Evolutionary conservation across 1,284 basidiomycete genomes (phyloP).

Genomic region (Filobasidium uniguttulatum): DNA sequence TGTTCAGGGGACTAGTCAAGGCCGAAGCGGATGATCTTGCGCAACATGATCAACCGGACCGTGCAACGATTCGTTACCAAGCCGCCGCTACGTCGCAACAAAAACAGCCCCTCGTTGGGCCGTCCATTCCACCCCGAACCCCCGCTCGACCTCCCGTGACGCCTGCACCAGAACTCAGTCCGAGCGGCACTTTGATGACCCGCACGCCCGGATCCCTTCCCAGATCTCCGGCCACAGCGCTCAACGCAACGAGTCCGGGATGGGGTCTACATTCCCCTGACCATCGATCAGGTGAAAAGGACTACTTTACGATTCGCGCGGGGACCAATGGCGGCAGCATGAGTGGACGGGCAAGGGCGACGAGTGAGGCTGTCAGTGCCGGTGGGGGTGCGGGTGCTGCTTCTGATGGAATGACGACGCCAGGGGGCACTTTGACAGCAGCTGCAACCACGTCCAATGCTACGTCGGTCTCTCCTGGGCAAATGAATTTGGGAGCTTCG

Average conservation of each 20-base stretch:
- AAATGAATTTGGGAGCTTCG: too few species aligned
- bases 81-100: slow-evolving; percentile 18
- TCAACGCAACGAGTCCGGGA: slow-evolving; percentile 6
- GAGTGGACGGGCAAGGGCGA: too few species aligned
- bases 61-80: slow-evolving; percentile 19
- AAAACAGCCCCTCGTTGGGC: slow-evolving; percentile 14
- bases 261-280: too few species aligned
- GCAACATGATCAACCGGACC: slow-evolving; percentile 12
- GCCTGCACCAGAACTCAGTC: slow-evolving; percentile 37
- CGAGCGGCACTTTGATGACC: neutral
- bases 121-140: slow-evolving; percentile 36
- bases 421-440: too few species aligned
- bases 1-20: slow-evolving; percentile 34
- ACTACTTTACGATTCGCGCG: slow-evolving; percentile 30
- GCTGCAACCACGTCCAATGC: too few species aligned
- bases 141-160: slow-evolving; percentile 52
- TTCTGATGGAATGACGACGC: too few species aligned
- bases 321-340: neutral
- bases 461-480: too few species aligned
- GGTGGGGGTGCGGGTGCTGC: too few species aligned
- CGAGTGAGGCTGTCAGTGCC: too few species aligned
- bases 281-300: slow-evolving; percentile 15
- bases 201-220: slow-evolving; percentile 16
- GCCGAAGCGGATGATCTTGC: slow-evolving; percentile 31
- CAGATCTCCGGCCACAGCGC: slow-evolving; percentile 16